Conservation (phyloP, 192 early-diverging fungal genomes). For the Coemansia sp. region DNA sequence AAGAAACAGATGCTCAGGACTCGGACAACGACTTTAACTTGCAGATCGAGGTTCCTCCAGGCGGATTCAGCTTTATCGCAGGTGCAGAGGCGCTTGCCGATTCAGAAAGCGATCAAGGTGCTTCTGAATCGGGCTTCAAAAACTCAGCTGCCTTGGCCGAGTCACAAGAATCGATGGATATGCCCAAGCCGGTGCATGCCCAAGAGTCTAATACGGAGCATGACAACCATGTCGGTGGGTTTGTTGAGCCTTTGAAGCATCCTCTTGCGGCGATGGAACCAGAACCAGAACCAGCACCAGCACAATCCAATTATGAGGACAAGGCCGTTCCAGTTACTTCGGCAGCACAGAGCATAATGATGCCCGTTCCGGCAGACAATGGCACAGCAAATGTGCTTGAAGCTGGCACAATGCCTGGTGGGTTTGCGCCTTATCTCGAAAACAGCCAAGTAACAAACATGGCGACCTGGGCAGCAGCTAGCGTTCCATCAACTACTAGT, state of each 20-base stretch:
- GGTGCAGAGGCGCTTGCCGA: constrained; percentile 29
- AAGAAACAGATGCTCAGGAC: background rate
- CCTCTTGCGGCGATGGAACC: background rate
- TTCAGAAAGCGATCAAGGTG: constrained; percentile 10
- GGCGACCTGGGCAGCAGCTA: constrained; percentile 17
- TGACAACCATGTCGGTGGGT: constrained; percentile 24
- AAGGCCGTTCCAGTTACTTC: background rate
- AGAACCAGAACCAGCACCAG: background rate
- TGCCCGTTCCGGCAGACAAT: constrained; percentile 25
- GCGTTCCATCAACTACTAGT: constrained; percentile 5
- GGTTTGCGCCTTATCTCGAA: constrained; percentile 20
- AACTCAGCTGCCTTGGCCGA: background rate
- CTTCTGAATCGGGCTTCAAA: background rate
- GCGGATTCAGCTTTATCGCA: constrained; percentile 45
- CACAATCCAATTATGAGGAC: background rate
- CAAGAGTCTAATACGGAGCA: background rate
- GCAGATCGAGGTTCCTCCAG: constrained; percentile 43
- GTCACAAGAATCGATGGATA: background rate
- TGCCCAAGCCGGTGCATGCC: background rate
- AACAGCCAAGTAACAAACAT: constrained; percentile 6
- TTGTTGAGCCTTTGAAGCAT: constrained; percentile 17
- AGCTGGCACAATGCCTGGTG: constrained; percentile 15
- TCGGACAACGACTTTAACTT: constrained; percentile 25
- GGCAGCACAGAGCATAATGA: background rate
- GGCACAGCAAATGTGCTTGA: background rate